phyloP scores from a whole-genome alignment of 2,329 filamentous ascomycete genomes.

The Claviceps pazoutovae region DNA sequence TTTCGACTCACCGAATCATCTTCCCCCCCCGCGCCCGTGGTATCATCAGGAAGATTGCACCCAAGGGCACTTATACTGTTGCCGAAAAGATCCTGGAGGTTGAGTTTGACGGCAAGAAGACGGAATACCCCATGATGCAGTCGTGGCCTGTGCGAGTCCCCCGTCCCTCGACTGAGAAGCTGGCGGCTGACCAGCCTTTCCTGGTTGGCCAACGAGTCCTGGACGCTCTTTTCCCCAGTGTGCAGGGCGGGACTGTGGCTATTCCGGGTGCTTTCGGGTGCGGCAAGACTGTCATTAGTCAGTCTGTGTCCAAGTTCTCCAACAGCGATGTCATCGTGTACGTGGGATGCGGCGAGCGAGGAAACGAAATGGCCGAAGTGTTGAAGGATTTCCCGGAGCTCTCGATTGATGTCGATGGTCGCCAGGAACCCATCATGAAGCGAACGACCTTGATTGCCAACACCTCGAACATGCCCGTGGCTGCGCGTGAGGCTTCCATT shows the following conservation, averaged over 20 bases:
- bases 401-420: slow-evolving; percentile 83
- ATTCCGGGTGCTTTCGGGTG: slow-evolving; percentile 98
- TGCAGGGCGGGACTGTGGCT: slow-evolving; percentile 93
- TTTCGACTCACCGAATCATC: slow-evolving; percentile 86
- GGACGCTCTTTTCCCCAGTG: slow-evolving; percentile 89
- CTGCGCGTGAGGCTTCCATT: slow-evolving; percentile 94
- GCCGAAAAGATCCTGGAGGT: slow-evolving; percentile 88
- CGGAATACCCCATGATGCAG: slow-evolving; percentile 96
- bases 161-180: slow-evolving; percentile 81
- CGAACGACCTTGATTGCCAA: slow-evolving; percentile 96
- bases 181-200: slow-evolving; percentile 78
- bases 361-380: slow-evolving; percentile 99
- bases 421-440: slow-evolving; percentile 99
- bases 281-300: slow-evolving; percentile 97
- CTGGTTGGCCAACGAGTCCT: slow-evolving; percentile 94
- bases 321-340: slow-evolving; percentile 99
- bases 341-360: slow-evolving; percentile 81
- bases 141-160: slow-evolving; percentile 95
- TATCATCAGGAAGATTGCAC: slow-evolving; percentile 79
- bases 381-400: slow-evolving; percentile 99
- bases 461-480: slow-evolving; percentile 99
- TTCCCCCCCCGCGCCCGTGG: slow-evolving; percentile 81
- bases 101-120: slow-evolving; percentile 94
- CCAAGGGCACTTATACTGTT: slow-evolving; percentile 86
- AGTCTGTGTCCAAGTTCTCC: slow-evolving; percentile 98